Percentiles rank a stretch among this genome's conserved stretches.
phyloP scores from a whole-genome alignment of 23 red algal genomes.

The Pyropia yezoensis region DNA sequence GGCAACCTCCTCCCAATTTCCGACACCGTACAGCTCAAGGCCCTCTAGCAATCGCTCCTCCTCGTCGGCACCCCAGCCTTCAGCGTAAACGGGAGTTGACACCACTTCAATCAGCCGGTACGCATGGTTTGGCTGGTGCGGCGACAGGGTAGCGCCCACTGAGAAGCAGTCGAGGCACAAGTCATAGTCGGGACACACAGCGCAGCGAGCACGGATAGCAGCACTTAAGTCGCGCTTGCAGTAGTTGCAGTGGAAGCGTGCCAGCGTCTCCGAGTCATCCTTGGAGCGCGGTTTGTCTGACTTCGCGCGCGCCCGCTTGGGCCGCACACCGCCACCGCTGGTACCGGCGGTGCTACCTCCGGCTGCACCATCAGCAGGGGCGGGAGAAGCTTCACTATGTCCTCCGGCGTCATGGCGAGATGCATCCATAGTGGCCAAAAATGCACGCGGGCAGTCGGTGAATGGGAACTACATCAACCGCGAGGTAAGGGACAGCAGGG shows the following conservation, averaged over 20 bases:
- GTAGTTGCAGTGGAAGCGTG: constrained; percentile 93
- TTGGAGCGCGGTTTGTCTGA: constrained; percentile 22
- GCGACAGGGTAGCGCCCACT: constrained; percentile 63
- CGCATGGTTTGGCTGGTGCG: constrained; percentile 48
- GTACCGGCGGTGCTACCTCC: too few relatives aligned
- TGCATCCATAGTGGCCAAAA: too few relatives aligned
- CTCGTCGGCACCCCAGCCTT: constrained; percentile 77
- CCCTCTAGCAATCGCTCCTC: constrained; percentile 93
- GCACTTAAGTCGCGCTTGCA: constrained; percentile 77
- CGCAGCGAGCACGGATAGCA: constrained; percentile 77
- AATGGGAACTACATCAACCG: too few relatives aligned
- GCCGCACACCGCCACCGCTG: constrained; percentile 2
- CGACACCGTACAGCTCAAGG: constrained; percentile 82
- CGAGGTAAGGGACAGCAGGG: too few relatives aligned
- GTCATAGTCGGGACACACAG: constrained; percentile 93
- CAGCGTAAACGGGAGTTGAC: constrained; percentile 35
- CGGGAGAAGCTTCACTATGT: too few relatives aligned
- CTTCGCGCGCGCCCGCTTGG: constrained; percentile 57
- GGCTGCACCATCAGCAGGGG: too few relatives aligned
- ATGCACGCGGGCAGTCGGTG: too few relatives aligned
- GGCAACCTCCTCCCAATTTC: constrained; percentile 91
- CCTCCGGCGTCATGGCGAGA: too few relatives aligned
- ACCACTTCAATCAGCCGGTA: constrained; percentile 82
- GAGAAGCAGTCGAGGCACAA: constrained; percentile 96
- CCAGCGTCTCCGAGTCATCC: constrained; percentile 32